Evolutionary conservation across 73 alveolate genomes (phyloP), one percentile per base, ranked within the genome.

Genomic region (Paraurostyla sp.): DNA sequence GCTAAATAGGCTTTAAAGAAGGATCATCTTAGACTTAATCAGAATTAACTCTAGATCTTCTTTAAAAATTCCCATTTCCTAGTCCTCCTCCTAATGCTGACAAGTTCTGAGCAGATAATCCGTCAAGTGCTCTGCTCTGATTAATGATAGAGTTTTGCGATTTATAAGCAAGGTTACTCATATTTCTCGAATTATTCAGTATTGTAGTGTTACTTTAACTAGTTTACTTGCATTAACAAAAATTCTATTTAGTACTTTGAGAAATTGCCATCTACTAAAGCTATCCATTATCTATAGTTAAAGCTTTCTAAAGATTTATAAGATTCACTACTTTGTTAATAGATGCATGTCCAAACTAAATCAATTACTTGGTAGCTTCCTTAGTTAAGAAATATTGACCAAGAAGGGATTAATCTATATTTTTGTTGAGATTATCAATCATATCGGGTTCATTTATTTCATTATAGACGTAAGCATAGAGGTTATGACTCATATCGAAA

Each of bases 361-460:
- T 52, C 46, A 52, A 18, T 56, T 78, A 78, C 27, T 78, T 52
- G 0, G 80, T 78, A 13, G 78, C 89, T 56, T 78, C 89, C 54
- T 78, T 78, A 15, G 89, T 50, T n/a, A 50, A 30, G 68, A 78
- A 50, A 27, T 78, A 50, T 16, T 78, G 33, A 27, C 89, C 89
- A 52, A 78, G 89, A 3, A 78, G 33, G 15, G 89, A 78, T 40
- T 50, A 23, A 23, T 78, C 89, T 20, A 78, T 60, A 33, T 52
- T 78, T 56, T 78, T 78, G 63, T 52, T 48, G 22, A 48, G 23
- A 4, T 78, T 58, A 3, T 13, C 18, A 6, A 78, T 27, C 45
- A 78, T 4, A 52, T 78, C 89, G 0, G 60, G 18, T 32, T 52
- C 78, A 27, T 52, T 50, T 15, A 78, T 52, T 33, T 78, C 78